Conservation (phyloP, 805 yeast species). For the Aciculoconidium aculeatum region DNA sequence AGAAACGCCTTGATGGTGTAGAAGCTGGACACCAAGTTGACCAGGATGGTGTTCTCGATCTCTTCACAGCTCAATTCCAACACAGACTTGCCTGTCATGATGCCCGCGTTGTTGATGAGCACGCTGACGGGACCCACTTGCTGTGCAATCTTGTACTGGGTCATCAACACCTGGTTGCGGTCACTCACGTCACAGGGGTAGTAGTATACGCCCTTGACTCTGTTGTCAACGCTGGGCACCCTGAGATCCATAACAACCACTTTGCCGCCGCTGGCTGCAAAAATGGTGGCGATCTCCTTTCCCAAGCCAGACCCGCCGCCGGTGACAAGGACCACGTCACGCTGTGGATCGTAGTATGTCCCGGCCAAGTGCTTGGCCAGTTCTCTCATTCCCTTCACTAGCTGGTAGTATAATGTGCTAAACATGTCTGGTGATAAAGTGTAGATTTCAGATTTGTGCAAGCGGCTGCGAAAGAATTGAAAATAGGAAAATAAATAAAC, state of each 20-base stretch:
- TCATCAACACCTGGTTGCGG: conserved; percentile 35
- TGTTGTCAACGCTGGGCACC: conserved; percentile 31
- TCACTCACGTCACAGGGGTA: conserved; percentile 68
- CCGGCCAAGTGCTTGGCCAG: conserved; percentile 43
- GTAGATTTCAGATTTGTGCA: too few relatives aligned
- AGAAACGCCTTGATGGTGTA: conserved; percentile 64
- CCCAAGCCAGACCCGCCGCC: conserved; percentile 88
- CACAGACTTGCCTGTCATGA: conserved; percentile 54
- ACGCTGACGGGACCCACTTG: conserved; percentile 59
- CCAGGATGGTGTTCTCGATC: conserved; percentile 55
- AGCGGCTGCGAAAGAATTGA: too few relatives aligned
- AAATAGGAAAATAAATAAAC: too few relatives aligned
- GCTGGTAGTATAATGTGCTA: too few relatives aligned
- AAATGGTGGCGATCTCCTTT: conserved; percentile 44
- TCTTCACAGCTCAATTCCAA: conserved; percentile 50
- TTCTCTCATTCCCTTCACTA: conserved; percentile 18
- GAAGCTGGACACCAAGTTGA: conserved; percentile 68
- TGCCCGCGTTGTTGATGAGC: conserved; percentile 82
- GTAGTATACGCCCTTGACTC: conserved; percentile 42
- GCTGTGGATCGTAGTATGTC: conserved; percentile 42
- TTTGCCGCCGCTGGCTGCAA: conserved; percentile 39
- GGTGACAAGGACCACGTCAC: conserved; percentile 68
- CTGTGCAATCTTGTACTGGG: conserved; percentile 35
- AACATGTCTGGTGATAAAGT: too few relatives aligned
- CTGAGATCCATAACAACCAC: conserved; percentile 65